Evolutionary conservation across 2,329 filamentous ascomycete genomes (phyloP).

Genomic region (Trichophyton schoenleinii): DNA sequence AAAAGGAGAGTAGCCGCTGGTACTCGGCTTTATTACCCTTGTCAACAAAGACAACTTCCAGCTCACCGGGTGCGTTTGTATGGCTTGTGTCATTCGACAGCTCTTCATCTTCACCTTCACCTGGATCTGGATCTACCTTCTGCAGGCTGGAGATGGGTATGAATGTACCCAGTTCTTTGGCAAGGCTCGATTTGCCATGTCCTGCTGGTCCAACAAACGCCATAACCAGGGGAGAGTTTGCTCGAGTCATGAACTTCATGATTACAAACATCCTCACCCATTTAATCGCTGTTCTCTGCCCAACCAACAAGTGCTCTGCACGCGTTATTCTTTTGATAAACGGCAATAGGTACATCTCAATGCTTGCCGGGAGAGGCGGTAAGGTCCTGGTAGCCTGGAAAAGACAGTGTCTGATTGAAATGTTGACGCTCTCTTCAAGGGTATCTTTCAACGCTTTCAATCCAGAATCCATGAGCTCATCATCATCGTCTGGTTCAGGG

Average conservation of each 20-base stretch:
- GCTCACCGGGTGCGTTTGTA: background rate
- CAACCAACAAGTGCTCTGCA: conserved; percentile 5
- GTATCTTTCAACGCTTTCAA: background rate
- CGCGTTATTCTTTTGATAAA: background rate
- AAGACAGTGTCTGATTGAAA: conserved; percentile 9
- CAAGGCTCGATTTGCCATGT: conserved; percentile 11
- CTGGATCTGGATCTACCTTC: background rate
- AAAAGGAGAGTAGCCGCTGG: conserved; percentile 38
- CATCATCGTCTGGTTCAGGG: background rate
- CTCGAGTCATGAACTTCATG: conserved; percentile 5
- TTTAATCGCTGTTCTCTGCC: conserved; percentile 10
- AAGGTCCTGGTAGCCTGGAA: background rate
- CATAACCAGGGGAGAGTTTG: conserved; percentile 7
- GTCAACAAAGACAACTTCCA: conserved; percentile 8
- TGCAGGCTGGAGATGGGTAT: background rate
- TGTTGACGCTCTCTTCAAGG: background rate
- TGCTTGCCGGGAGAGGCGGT: background rate
- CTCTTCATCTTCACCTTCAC: background rate
- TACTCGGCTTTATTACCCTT: conserved; percentile 25
- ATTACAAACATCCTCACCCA: conserved; percentile 2
- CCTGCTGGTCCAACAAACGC: conserved; percentile 11
- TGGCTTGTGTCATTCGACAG: background rate
- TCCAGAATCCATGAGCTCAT: conserved; percentile 2
- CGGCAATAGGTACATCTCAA: background rate
- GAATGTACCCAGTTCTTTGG: conserved; percentile 7